These are phyloP conservation scores for Avicennia marina DNA, from an alignment of 257 asterid genomes.

Conservation along the genomic window DNA sequence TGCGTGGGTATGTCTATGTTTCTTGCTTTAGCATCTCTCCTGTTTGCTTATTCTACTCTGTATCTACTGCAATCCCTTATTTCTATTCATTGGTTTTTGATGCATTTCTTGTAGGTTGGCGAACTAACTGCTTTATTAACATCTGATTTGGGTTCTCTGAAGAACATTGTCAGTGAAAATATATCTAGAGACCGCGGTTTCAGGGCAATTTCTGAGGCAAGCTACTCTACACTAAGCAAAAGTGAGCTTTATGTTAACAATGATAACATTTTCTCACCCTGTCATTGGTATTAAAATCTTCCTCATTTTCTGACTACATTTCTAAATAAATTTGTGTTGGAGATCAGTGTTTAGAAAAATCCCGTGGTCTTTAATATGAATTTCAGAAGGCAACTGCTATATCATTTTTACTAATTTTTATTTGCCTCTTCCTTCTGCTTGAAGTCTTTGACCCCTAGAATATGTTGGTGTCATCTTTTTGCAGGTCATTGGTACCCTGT, in stretches of 20 bases:
- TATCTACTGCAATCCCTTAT: background rate
- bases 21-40: background rate
- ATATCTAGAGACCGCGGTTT: slow-evolving; percentile 97
- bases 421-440: slow-evolving; percentile 4
- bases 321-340: background rate
- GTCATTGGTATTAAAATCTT: slow-evolving; percentile 7
- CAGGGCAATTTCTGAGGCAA: slow-evolving; percentile 99
- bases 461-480: slow-evolving; percentile 12
- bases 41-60: slow-evolving; percentile 2
- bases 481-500: slow-evolving; percentile 89
- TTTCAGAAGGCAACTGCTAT: slow-evolving; percentile 13
- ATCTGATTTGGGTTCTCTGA: slow-evolving; percentile 87
- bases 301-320: slow-evolving; percentile 3
- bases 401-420: background rate
- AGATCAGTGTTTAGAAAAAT: slow-evolving; percentile 6
- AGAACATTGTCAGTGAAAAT: slow-evolving; percentile 83
- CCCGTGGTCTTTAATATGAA: slow-evolving; percentile 1
- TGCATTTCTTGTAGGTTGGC: slow-evolving; percentile 63
- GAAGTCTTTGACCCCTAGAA: slow-evolving; percentile 14
- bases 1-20: background rate
- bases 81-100: slow-evolving; percentile 11
- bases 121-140: slow-evolving; percentile 86
- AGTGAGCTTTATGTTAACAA: slow-evolving; percentile 55
- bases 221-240: slow-evolving; percentile 64
- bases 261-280: slow-evolving; percentile 18